These are phyloP conservation scores for Vanilla planifolia DNA, from an alignment of 106 monocot genomes.

Conservation along the genomic window DNA sequence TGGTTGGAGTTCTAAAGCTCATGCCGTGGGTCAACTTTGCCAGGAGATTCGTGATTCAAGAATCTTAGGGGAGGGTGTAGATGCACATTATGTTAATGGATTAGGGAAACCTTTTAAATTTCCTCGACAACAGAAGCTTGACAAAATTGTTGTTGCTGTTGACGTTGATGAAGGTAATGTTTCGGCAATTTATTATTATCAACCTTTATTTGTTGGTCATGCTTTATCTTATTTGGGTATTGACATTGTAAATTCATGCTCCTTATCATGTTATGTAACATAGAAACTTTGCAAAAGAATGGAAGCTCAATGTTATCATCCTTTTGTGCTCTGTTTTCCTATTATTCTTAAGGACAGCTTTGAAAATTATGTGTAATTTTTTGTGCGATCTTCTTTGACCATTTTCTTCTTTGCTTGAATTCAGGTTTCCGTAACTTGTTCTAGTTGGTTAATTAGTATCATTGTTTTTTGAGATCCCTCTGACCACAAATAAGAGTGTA, in stretches of 20 bases:
- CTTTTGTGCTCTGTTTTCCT: neutral
- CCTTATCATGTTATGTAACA: neutral
- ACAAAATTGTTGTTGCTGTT: slow-evolving; percentile 3
- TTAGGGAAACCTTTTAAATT: neutral
- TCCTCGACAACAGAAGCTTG: neutral
- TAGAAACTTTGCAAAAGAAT: neutral
- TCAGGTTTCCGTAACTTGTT: too few species aligned
- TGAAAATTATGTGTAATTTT: neutral
- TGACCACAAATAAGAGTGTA: too few species aligned
- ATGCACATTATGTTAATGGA: neutral
- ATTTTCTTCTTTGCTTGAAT: too few species aligned
- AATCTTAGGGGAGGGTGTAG: neutral
- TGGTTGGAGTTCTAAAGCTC: neutral
- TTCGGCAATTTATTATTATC: neutral
- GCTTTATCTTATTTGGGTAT: neutral
- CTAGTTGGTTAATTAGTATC: too few species aligned
- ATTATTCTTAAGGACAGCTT: neutral
- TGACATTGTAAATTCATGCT: too few species aligned
- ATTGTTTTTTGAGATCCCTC: too few species aligned
- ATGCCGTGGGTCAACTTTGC: slow-evolving; percentile 2
- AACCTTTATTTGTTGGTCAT: neutral
- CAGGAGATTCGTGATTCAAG: neutral
- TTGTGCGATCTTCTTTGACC: too few species aligned
- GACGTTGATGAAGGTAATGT: slow-evolving; percentile 9
- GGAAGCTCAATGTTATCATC: neutral